Evolutionary conservation across 176 grass and related monocot species (phyloP).

Genomic region (Triticum turgidum): DNA sequence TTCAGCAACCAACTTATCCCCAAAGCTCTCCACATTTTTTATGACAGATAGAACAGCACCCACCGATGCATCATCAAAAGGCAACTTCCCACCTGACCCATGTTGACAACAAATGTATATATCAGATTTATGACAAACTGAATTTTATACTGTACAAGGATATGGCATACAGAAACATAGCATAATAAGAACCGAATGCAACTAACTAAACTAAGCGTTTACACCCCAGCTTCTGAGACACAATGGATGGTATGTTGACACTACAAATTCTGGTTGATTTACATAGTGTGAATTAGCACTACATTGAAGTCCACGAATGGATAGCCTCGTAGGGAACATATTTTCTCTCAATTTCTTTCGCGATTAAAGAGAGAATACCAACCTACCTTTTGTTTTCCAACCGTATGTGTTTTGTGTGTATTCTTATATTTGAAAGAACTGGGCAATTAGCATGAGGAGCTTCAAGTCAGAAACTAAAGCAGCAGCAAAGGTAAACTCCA

Average conservation of each 20-base stretch:
- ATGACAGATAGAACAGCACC: constrained; percentile 58
- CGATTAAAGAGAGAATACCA: too few relatives aligned
- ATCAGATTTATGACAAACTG: neutral
- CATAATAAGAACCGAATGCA: neutral
- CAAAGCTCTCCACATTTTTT: constrained; percentile 49
- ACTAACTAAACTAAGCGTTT: too few relatives aligned
- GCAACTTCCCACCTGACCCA: constrained; percentile 56
- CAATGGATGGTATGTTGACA: too few relatives aligned
- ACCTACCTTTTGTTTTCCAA: neutral
- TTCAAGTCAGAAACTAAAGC: neutral
- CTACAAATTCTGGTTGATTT: neutral
- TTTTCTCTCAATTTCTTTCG: too few relatives aligned
- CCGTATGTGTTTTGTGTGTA: neutral
- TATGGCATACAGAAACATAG: neutral
- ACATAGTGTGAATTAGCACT: neutral
- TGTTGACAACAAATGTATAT: neutral
- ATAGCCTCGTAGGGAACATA: too few relatives aligned
- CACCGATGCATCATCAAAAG: constrained; percentile 56
- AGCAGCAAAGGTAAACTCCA: neutral
- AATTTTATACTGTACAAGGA: neutral
- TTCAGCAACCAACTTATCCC: constrained; percentile 58
- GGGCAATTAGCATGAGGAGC: neutral
- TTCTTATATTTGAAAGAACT: neutral
- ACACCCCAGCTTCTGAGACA: neutral
- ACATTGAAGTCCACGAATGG: neutral